These are phyloP conservation scores for Salix dunnii DNA, from an alignment of 345 rosid species.

Conservation along the genomic window DNA sequence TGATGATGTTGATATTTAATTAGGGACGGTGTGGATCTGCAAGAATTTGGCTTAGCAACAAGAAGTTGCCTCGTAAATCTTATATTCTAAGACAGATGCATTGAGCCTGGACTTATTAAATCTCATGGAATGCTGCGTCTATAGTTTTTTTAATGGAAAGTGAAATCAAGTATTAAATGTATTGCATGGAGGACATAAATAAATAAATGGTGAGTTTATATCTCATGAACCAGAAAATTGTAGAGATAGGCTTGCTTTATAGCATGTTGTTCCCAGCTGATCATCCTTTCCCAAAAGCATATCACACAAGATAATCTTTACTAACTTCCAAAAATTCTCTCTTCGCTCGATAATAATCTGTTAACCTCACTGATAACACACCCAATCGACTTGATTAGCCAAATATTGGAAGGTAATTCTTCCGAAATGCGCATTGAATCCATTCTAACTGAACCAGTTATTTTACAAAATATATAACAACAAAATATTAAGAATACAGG, in stretches of 20 bases:
- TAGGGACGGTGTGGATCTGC: slow-evolving; percentile 2
- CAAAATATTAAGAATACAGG: no score
- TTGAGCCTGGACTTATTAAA: background rate
- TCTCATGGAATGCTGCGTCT: background rate
- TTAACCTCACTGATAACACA: background rate
- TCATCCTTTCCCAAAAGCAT: slow-evolving; percentile 17
- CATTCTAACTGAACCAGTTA: no score
- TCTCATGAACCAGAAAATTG: background rate
- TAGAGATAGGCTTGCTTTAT: slow-evolving; percentile 19
- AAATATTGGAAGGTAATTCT: background rate
- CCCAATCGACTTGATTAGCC: background rate
- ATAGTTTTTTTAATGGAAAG: background rate
- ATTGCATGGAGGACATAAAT: background rate
- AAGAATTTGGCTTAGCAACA: background rate
- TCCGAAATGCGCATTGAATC: background rate
- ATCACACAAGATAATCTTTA: slow-evolving; percentile 28
- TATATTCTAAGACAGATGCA: background rate
- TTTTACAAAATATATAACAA: no score
- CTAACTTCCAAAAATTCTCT: slow-evolving; percentile 56
- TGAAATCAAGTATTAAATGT: background rate
- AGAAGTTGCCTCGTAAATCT: background rate
- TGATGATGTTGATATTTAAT: background rate
- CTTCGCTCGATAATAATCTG: slow-evolving; percentile 69
- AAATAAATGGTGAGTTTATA: background rate
- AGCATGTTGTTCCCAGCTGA: slow-evolving; percentile 32